A percentile compares a stretch with the other conserved stretches of the same genome.
Evolutionary conservation across 192 early-diverging fungal genomes (phyloP).

Genomic region (Coemansia sp.): DNA sequence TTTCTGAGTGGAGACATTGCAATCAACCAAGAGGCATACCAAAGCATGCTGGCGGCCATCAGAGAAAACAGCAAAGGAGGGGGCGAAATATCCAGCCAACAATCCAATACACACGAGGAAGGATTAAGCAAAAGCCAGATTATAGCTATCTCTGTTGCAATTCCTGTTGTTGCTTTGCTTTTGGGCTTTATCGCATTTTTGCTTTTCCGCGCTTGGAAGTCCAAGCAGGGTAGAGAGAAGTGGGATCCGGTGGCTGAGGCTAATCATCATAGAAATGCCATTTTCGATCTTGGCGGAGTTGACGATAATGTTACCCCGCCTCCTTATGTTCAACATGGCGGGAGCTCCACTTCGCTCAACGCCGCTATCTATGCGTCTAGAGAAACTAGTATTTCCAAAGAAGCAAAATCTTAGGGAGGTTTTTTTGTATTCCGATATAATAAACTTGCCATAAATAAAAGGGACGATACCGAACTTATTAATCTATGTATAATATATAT

Average conservation of each 20-base stretch:
- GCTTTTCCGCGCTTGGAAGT: neutral
- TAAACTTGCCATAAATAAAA: too few species aligned
- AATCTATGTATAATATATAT: too few species aligned
- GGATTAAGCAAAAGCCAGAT: neutral
- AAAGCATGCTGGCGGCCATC: too few species aligned
- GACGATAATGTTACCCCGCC: neutral
- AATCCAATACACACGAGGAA: neutral
- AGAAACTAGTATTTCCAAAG: neutral
- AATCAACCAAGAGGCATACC: too few species aligned
- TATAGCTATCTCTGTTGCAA: neutral
- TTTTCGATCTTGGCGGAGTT: constrained; percentile 8
- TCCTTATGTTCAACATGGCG: neutral
- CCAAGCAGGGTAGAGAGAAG: neutral
- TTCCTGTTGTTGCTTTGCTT: neutral
- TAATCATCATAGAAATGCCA: constrained; percentile 3
- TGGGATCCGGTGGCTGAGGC: constrained; percentile 5
- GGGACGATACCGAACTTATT: too few species aligned
- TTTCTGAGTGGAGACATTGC: too few species aligned
- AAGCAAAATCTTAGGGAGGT: neutral
- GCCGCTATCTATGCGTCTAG: neutral
- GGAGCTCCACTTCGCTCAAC: neutral
- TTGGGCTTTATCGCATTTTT: neutral
- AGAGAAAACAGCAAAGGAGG: too few species aligned
- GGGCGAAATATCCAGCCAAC: too few species aligned
- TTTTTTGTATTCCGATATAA: too few species aligned